Evolutionary conservation across 371 early-diverging fungal species (phyloP).

Genomic region (Dichotomocladium elegans): DNA sequence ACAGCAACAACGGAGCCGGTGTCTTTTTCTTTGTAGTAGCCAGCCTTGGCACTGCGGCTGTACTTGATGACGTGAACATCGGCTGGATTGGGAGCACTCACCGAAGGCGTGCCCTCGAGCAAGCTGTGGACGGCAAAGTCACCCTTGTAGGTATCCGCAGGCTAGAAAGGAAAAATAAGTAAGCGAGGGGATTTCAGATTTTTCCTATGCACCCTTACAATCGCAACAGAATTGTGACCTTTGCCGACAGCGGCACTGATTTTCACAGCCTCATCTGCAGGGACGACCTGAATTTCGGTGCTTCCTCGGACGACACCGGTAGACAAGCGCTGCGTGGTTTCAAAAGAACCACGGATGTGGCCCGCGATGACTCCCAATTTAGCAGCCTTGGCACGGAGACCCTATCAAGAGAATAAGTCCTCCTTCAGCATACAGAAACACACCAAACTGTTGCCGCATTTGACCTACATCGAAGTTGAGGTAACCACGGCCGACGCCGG

Average conservation of each 20-base stretch:
- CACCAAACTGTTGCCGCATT: not conserved
- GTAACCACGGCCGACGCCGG: slow-evolving; percentile 17
- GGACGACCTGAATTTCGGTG: slow-evolving; percentile 1
- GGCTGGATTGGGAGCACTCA: slow-evolving; percentile 15
- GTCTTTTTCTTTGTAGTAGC: slow-evolving; percentile 18
- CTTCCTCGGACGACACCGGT: slow-evolving; percentile 6
- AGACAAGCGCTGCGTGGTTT: not conserved
- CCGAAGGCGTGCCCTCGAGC: slow-evolving; percentile 4
- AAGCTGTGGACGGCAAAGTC: slow-evolving; percentile 11
- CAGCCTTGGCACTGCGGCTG: slow-evolving; percentile 14
- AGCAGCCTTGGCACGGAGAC: slow-evolving; percentile 10
- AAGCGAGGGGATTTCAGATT: not conserved
- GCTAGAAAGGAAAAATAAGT: slow-evolving; percentile 1
- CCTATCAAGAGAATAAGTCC: not conserved
- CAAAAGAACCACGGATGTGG: slow-evolving; percentile 8
- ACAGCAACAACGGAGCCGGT: slow-evolving; percentile 9
- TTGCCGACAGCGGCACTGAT: not conserved
- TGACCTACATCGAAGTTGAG: slow-evolving; percentile 11
- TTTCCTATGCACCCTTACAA: not conserved
- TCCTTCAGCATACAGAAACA: not conserved
- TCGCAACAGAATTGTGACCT: not conserved
- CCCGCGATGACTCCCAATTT: slow-evolving; percentile 9
- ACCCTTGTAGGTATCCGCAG: slow-evolving; percentile 14
- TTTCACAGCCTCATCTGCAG: not conserved
- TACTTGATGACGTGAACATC: slow-evolving; percentile 18